Evolutionary conservation across 2,329 filamentous ascomycete genomes (phyloP).

Genomic region (Dactylellina leptospora): DNA sequence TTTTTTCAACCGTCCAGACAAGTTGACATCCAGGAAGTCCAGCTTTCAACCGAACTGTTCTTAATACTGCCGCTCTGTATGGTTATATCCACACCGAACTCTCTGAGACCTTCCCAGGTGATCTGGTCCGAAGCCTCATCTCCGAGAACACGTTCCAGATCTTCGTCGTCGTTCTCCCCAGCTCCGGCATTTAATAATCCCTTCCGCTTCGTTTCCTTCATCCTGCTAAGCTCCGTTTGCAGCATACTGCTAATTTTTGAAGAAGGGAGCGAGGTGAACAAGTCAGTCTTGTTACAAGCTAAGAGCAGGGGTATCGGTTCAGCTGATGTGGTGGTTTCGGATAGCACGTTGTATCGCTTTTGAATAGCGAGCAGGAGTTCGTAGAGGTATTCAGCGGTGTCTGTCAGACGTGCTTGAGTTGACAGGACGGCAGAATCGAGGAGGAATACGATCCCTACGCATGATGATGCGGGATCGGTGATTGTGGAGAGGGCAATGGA

Average conservation of each 20-base stretch:
- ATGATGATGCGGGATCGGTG: constrained; percentile 53
- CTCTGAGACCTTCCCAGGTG: constrained; percentile 34
- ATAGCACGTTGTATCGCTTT: constrained; percentile 69
- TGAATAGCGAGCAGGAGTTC: constrained; percentile 86
- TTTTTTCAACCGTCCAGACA: constrained; percentile 41
- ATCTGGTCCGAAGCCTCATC: constrained; percentile 60
- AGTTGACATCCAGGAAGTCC: constrained; percentile 40
- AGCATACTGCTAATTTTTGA: constrained; percentile 77
- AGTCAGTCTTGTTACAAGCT: constrained; percentile 92
- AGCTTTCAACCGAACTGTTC: constrained; percentile 19
- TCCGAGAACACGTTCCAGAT: constrained; percentile 85
- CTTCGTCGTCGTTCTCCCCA: constrained; percentile 72
- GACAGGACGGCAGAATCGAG: constrained; percentile 77
- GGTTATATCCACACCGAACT: constrained; percentile 42
- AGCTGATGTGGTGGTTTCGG: constrained; percentile 67
- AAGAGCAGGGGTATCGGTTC: constrained; percentile 75
- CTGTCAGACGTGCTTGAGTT: constrained; percentile 61
- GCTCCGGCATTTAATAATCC: constrained; percentile 83
- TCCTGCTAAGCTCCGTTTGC: constrained; percentile 80
- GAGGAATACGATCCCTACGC: constrained; percentile 82
- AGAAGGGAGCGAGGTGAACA: constrained; percentile 89
- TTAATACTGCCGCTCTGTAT: constrained; percentile 49
- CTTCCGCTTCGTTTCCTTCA: constrained; percentile 79
- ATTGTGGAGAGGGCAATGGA: constrained; percentile 70
- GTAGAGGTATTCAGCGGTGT: constrained; percentile 85